Conservation (phyloP, 139 green algal genomes). For the Chlamydomonas incerta region DNA sequence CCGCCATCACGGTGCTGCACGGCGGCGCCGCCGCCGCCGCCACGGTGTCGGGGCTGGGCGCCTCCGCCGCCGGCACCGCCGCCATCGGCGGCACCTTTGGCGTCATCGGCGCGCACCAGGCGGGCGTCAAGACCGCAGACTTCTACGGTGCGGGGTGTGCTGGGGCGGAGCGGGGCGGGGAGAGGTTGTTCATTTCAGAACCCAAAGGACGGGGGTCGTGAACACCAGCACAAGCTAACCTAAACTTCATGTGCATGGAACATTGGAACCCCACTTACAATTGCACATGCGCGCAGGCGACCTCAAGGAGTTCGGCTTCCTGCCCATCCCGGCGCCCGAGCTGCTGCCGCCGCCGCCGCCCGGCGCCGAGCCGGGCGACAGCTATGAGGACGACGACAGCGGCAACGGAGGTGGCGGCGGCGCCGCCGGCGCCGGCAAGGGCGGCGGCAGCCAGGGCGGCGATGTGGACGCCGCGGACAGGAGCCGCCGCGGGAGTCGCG, state of each 20-base stretch:
- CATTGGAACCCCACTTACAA: no score
- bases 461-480: no score
- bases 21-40: constrained; percentile 61
- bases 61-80: constrained; percentile 65
- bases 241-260: no score
- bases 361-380: neutral
- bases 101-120: constrained; percentile 46
- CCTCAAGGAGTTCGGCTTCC: constrained; percentile 86
- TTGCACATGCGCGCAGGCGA: no score
- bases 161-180: no score
- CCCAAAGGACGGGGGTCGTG: no score
- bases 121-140: constrained; percentile 23
- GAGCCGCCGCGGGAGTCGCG: neutral
- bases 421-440: neutral
- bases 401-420: neutral
- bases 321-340: constrained; percentile 45
- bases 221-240: no score
- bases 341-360: constrained; percentile 17
- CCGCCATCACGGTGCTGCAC: constrained; percentile 67
- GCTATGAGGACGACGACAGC: neutral
- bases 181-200: neutral
- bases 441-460: neutral
- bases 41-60: constrained; percentile 60
- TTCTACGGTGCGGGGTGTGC: constrained; percentile 12
- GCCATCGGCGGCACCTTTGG: constrained; percentile 68